phyloP scores from a whole-genome alignment of 345 rosid species.

The Hypericum androsaemum region DNA sequence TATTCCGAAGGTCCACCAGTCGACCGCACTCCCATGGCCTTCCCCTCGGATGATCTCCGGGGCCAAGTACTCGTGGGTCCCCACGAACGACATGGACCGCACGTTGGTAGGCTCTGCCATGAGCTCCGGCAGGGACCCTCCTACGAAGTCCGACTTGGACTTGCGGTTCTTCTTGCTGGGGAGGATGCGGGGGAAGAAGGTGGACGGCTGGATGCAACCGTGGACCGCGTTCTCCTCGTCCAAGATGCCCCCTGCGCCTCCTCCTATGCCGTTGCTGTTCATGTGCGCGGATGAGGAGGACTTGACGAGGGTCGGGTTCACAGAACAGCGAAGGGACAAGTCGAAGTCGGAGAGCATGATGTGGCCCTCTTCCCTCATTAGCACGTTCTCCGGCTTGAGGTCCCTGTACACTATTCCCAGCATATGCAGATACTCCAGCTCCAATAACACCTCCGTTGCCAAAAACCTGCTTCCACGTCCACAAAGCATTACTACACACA shows the following conservation, averaged over 20 bases:
- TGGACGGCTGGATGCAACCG: constrained; percentile 2
- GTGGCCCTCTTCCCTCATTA: background rate
- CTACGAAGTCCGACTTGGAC: constrained; percentile 1
- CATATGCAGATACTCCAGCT: constrained; percentile 1
- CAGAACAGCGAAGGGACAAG: constrained; percentile 2
- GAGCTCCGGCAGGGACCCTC: constrained; percentile 5
- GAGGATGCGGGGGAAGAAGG: constrained; percentile 1
- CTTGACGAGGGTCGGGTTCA: constrained; percentile 2
- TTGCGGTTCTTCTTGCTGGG: constrained; percentile 1
- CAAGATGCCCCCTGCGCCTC: background rate
- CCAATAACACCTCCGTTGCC: background rate
- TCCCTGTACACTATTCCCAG: constrained; percentile 2
- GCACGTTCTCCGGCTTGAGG: constrained; percentile 3
- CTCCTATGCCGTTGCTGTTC: background rate
- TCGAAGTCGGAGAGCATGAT: constrained; percentile 3
- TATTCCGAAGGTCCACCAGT: constrained; percentile 4
- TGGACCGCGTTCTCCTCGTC: constrained; percentile 4
- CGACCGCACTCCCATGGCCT: constrained; percentile 2
- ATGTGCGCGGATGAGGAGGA: background rate
- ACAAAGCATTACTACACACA: no score
- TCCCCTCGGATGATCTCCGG: constrained; percentile 3
- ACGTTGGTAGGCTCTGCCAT: constrained; percentile 4
- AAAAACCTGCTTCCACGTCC: no score
- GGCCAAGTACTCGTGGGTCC: constrained; percentile 6
- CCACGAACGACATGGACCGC: constrained; percentile 3